Conservation (phyloP, 1,284 basidiomycete genomes). For the Pseudozyma sp. region DNA sequence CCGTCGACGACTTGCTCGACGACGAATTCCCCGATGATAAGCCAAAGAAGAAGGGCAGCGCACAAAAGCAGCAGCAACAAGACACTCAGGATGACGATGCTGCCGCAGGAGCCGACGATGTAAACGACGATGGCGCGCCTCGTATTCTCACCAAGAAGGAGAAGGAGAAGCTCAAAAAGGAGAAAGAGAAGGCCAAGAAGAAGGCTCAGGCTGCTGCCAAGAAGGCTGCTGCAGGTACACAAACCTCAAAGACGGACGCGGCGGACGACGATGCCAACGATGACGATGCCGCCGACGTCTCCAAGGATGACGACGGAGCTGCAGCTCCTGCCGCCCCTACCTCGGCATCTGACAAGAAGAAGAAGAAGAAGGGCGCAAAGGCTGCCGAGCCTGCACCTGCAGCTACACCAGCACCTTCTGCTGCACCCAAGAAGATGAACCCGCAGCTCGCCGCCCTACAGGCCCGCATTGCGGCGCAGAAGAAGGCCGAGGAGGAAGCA, state of each 20-base stretch:
- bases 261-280: conserved; percentile 20
- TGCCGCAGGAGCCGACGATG: conserved; percentile 20
- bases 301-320: conserved; percentile 8
- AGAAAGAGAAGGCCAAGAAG: conserved; percentile 67
- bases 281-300: conserved; percentile 7
- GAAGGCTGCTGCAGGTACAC: conserved; percentile 42
- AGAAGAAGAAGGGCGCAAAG: conserved; percentile 61
- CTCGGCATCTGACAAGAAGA: conserved; percentile 56
- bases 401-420: conserved; percentile 42
- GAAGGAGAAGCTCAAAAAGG: conserved; percentile 68
- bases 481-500: conserved; percentile 66
- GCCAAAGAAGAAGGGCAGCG: conserved; percentile 39
- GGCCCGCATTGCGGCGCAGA: conserved; percentile 67
- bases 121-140: conserved; percentile 40
- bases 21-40: conserved; percentile 53
- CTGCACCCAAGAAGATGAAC: conserved; percentile 59
- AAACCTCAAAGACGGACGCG: conserved; percentile 42
- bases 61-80: conserved; percentile 28
- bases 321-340: conserved; percentile 20
- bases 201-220: conserved; percentile 64
- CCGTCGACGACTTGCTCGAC: conserved; percentile 45
- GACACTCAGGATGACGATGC: conserved; percentile 16
- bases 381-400: conserved; percentile 41
- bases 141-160: conserved; percentile 67
- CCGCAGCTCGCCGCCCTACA: conserved; percentile 65